phyloP scores from a whole-genome alignment of 768 basidiomycete genomes.

The Tylopilus vinaceipallidus region DNA sequence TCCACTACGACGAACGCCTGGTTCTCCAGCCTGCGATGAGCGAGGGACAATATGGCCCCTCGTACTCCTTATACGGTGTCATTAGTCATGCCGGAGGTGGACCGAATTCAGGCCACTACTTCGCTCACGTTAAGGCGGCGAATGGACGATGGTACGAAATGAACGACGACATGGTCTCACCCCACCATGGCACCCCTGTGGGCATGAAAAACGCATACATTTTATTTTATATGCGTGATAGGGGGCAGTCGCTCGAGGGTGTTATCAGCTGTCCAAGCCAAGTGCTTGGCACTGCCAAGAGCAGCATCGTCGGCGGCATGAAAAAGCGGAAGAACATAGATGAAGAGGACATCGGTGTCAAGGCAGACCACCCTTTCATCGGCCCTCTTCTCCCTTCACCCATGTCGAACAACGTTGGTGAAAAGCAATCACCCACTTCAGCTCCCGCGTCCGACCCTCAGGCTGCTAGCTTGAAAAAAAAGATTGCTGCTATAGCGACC shows the following conservation, averaged over 20 bases:
- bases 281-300: conserved; percentile 27
- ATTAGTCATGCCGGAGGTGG: conserved; percentile 92
- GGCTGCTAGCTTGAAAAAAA: conserved; percentile 49
- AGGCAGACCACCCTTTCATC: conserved; percentile 53
- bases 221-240: conserved; percentile 85
- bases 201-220: conserved; percentile 84
- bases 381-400: conserved; percentile 63
- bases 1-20: conserved; percentile 78
- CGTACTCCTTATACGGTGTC: conserved; percentile 87
- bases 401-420: conserved; percentile 21
- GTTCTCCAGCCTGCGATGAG: conserved; percentile 81
- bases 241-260: conserved; percentile 70
- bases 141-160: conserved; percentile 83
- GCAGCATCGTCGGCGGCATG: conserved; percentile 44
- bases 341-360: conserved; percentile 48
- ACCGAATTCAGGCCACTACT: conserved; percentile 96
- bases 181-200: conserved; percentile 44
- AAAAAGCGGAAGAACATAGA: conserved; percentile 49
- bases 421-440: conserved; percentile 17
- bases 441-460: conserved; percentile 44
- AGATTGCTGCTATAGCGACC: conserved; percentile 42
- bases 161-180: conserved; percentile 82
- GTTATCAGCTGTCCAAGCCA: conserved; percentile 40
- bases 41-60: conserved; percentile 68
- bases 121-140: conserved; percentile 72